Percentiles rank a stretch among this genome's conserved stretches.
phyloP scores from a whole-genome alignment of 192 early-diverging fungal species.

The Phycomyces blakesleeanus region DNA sequence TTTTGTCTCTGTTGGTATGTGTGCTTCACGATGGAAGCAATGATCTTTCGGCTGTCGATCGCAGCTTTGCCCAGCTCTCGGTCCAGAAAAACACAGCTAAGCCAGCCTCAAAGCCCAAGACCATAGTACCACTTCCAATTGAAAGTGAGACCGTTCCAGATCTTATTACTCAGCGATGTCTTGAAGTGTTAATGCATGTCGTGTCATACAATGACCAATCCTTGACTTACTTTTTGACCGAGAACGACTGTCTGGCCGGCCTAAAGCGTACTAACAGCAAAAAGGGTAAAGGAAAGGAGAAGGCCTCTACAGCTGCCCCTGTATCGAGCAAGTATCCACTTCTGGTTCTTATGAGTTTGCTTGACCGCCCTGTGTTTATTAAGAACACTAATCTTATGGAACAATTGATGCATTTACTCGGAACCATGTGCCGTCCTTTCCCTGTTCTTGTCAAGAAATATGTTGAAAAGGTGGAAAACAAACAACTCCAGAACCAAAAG shows the following conservation, averaged over 20 bases:
- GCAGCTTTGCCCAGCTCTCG: constrained; percentile 72
- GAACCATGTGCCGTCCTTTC: constrained; percentile 75
- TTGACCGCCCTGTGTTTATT: constrained; percentile 82
- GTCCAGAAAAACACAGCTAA: constrained; percentile 44
- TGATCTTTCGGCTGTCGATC: constrained; percentile 73
- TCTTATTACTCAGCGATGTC: constrained; percentile 82
- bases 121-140: constrained; percentile 19
- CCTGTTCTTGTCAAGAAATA: constrained; percentile 55
- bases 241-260: constrained; percentile 57
- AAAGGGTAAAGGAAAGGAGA: constrained; percentile 69
- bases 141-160: constrained; percentile 73
- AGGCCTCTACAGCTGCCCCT: constrained; percentile 30
- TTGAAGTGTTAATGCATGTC: constrained; percentile 80
- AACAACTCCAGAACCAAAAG: constrained; percentile 18
- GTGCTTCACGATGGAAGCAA: constrained; percentile 79
- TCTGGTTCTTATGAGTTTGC: constrained; percentile 75
- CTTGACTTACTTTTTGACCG: constrained; percentile 73
- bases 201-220: constrained; percentile 75
- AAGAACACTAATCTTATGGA: constrained; percentile 80
- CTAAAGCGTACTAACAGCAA: constrained; percentile 56
- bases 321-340: constrained; percentile 59
- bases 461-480: constrained; percentile 41
- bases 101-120: constrained; percentile 21
- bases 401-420: constrained; percentile 81
- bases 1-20: constrained; percentile 82